Base-by-base conservation (phyloP, 1,284 basidiomycete species). In the Sporisorium exsertum region DNA sequence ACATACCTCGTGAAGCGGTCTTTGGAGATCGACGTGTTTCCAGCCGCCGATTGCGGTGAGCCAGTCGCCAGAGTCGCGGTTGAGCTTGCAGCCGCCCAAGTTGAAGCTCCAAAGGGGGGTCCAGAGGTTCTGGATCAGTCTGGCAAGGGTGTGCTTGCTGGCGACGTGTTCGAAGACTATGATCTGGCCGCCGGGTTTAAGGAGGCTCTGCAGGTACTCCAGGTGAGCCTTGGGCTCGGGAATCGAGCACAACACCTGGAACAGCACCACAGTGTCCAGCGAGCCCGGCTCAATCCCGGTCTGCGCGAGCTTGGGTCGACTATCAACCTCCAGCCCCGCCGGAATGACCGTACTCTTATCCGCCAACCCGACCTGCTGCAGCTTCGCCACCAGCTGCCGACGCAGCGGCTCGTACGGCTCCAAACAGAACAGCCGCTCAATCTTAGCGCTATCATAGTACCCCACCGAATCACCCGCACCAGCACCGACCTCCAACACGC, bases 161-260 rank as follows among this genome's bases (percentile, higher is more conserved):
- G 47, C 66, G 10, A 79, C 77, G 60, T 82, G 81, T 59, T 82
- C 81, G 22, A 81, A 81, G 18, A 82, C 29, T 13, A 82, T 42
- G 37, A 82, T 63, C 51, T 77, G 67, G 5, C 81, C 81, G 2
- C 80, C 80, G 6, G 76, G 72, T 46, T 78, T 76, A 29, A 81
- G 56, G 4, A 79, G 64, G 20, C 59, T 58, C 47, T 75, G 77
- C 13, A 80, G 55, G 58, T 63, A 72, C 2, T 62, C 49, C 16
- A 82, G 61, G 42, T 80, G 79, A 3, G 53, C 37, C 51, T 81
- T 71, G 9, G 78, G 79, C 1, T 79, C 47, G 2, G 69, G 64
- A 20, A 82, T 68, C 9, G 72, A 77, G 66, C 81, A 82, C 22
- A 81, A 58, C 2, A 81, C 80, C 35, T 82, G 80, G 26, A 81